A percentile compares a stretch with the other conserved stretches of the same genome.
Evolutionary conservation across 192 early-diverging fungal species (phyloP).

Genomic region (Neocallimastix lanati): DNA sequence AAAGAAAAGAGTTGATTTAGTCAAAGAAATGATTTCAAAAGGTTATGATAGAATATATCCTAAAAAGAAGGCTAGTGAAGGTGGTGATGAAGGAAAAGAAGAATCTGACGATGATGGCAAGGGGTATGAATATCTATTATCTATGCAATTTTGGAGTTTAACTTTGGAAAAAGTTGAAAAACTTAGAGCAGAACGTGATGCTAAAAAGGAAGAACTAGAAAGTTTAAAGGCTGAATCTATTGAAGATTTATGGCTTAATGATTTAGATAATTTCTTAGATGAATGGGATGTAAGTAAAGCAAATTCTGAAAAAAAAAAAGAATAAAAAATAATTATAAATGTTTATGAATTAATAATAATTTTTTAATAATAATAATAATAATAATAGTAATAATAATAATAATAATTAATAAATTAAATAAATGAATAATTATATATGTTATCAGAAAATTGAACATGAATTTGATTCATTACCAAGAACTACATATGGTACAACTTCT

Average conservation of each 20-base stretch:
- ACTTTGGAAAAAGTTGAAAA: constrained; percentile 72
- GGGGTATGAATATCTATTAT: constrained; percentile 74
- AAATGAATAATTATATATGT: no score
- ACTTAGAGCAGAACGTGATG: constrained; percentile 45
- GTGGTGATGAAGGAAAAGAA: constrained; percentile 1
- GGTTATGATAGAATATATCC: constrained; percentile 9
- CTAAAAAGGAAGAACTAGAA: constrained; percentile 49
- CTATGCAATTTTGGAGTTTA: constrained; percentile 78
- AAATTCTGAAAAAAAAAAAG: no score
- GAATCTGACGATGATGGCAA: constrained; percentile 4
- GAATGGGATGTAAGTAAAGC: constrained; percentile 48
- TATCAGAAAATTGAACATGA: background rate
- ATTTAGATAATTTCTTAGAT: constrained; percentile 66
- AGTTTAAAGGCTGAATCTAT: constrained; percentile 40
- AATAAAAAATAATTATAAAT: no score
- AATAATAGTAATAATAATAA: no score
- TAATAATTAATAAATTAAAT: no score
- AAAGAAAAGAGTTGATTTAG: constrained; percentile 40
- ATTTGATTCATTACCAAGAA: background rate
- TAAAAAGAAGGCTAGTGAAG: background rate
- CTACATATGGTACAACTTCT: background rate
- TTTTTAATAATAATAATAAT: background rate
- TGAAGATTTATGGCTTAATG: constrained; percentile 62
- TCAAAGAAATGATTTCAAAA: constrained; percentile 21
- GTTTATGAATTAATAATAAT: no score